Conservation (phyloP, 2,329 filamentous ascomycete species). For the Arachnopeziza araneosa region DNA sequence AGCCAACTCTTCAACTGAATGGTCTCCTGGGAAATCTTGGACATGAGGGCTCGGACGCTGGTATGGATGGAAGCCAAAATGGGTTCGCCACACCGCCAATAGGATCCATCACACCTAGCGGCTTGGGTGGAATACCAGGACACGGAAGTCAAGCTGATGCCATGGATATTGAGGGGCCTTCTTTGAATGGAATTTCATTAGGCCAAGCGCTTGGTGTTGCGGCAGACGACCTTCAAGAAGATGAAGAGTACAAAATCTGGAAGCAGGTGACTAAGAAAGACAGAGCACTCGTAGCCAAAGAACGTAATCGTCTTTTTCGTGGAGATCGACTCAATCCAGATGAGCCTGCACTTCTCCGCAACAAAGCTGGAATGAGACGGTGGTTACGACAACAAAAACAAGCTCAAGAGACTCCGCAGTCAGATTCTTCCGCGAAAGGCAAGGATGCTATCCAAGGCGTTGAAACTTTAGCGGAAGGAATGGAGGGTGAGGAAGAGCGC, state of each 20-base stretch:
- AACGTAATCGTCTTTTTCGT: conserved; percentile 80
- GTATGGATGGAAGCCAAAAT: conserved; percentile 69
- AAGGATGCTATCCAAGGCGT: conserved; percentile 45
- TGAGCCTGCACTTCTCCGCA: conserved; percentile 79
- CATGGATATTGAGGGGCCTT: conserved; percentile 81
- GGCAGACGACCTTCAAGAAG: conserved; percentile 72
- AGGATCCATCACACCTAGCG: conserved; percentile 70
- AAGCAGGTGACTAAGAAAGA: conserved; percentile 98
- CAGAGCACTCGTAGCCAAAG: conserved; percentile 77
- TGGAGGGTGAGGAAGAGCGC: conserved; percentile 73
- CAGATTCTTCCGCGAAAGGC: conserved; percentile 39
- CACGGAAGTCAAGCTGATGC: conserved; percentile 71
- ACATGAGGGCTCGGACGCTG: conserved; percentile 68
- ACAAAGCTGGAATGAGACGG: conserved; percentile 81
- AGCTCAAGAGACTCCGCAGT: conserved; percentile 43
- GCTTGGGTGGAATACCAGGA: conserved; percentile 60
- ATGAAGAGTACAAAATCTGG: conserved; percentile 97
- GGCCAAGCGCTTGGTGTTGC: conserved; percentile 60
- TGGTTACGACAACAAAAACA: conserved; percentile 77
- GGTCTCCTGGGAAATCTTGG: conserved; percentile 53
- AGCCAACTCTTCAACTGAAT: conserved; percentile 64
- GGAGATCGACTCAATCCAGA: conserved; percentile 80
- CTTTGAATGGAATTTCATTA: conserved; percentile 59
- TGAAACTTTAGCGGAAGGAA: conserved; percentile 89
- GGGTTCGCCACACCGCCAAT: conserved; percentile 79